Percentiles rank a stretch among this genome's conserved stretches.
phyloP scores from a whole-genome alignment of 2,329 filamentous ascomycete species.

The Bipolaris zeicola region DNA sequence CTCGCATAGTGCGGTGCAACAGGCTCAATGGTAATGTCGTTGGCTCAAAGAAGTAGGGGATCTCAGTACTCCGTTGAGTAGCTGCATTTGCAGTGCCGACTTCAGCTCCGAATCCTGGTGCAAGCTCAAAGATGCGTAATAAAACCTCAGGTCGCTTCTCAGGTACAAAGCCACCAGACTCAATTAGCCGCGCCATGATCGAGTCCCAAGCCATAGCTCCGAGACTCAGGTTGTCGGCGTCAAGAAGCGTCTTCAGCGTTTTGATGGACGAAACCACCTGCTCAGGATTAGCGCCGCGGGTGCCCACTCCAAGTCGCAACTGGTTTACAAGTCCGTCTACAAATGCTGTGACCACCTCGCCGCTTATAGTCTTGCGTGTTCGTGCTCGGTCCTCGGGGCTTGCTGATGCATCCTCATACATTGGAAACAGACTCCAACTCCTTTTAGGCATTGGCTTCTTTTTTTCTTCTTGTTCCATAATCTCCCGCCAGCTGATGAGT shows the following conservation, averaged over 20 bases:
- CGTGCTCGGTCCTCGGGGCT: slow-evolving; percentile 33
- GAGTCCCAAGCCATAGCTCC: slow-evolving; percentile 53
- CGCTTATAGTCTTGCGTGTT: slow-evolving; percentile 59
- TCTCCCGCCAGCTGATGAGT: slow-evolving; percentile 52
- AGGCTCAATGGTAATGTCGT: slow-evolving; percentile 51
- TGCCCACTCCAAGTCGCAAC: slow-evolving; percentile 52
- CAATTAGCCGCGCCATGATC: slow-evolving; percentile 56
- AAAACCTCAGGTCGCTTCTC: slow-evolving; percentile 54
- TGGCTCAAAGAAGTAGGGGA: slow-evolving; percentile 53
- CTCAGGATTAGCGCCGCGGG: slow-evolving; percentile 45
- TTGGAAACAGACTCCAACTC: slow-evolving; percentile 34
- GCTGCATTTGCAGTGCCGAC: slow-evolving; percentile 45
- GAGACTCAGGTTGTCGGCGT: slow-evolving; percentile 46
- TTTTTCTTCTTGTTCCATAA: slow-evolving; percentile 41
- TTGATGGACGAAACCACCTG: slow-evolving; percentile 43
- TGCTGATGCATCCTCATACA: slow-evolving; percentile 21
- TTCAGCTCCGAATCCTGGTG: slow-evolving; percentile 51
- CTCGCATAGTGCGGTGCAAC: slow-evolving; percentile 51
- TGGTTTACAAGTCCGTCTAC: slow-evolving; percentile 58
- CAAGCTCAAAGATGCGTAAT: slow-evolving; percentile 48
- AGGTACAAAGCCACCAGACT: slow-evolving; percentile 55
- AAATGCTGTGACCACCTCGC: slow-evolving; percentile 62
- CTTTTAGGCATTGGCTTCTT: slow-evolving; percentile 18
- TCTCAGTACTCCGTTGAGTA: slow-evolving; percentile 20
- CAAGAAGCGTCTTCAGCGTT: slow-evolving; percentile 47